Evolutionary conservation across 192 early-diverging fungal genomes (phyloP), one percentile per base, ranked within the genome.

Genomic region (Linnemannia exigua): DNA sequence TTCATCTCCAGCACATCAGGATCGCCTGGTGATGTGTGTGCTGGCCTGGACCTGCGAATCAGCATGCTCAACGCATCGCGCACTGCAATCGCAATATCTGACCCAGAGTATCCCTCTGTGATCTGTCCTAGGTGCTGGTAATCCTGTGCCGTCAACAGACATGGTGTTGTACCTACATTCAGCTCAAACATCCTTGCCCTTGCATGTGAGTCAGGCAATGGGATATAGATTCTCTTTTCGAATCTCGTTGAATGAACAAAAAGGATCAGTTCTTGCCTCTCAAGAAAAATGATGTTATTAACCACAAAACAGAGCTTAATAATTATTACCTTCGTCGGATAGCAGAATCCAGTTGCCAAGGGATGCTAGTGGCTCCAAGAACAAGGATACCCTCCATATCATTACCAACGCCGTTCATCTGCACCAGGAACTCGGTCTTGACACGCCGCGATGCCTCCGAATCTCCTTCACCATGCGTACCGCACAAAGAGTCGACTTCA

Each of bases 361-460:
- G 98, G 37, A 97, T 97, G 88, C 99, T 99, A 5, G 97, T 99
- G 11, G 98, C 98, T 2, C 97, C 98, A 48, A 99, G 89, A 6
- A 99, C 97, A 69, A 99, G 89, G 11, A 99, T 94, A n/a, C 97
- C 97, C 41, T 92, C 94, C 89, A 95, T 97, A 83, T 98, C 98
- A 81, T 98, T 96, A 33, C 97, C 97, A 14, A 98, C 98, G 75
- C 98, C 98, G 74, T 99, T 97, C 98, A 99, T 99, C 87, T 99
- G 98, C 68, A 99, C 98, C 11, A 99, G 90, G 67, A 99, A 96
- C 90, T 99, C 98, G 0, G 98, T 99, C 88, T 99, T 99, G 89
- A 99, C 98, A 68, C 98, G 91, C 70, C 97, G 90, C 61, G 94
- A 95, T 20, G 98, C 98, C 84, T 99, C 98, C 17, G 92, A 94